A percentile compares a stretch with the other conserved stretches of the same genome.
phyloP scores from a whole-genome alignment of 148 eudicot genomes.

The Rhododendron vialii region DNA sequence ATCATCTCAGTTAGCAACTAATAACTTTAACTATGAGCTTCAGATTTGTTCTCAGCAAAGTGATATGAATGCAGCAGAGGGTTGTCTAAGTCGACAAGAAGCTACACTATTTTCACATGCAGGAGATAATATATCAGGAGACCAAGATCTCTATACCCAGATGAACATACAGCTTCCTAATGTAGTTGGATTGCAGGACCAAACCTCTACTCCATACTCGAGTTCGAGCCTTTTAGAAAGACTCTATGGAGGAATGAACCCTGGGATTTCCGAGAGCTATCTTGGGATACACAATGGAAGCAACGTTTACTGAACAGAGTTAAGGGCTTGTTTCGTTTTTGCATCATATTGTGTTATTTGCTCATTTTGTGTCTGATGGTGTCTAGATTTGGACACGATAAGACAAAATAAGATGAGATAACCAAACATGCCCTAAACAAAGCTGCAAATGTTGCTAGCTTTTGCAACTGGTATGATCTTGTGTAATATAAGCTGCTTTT shows the following conservation, averaged over 20 bases:
- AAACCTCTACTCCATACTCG: background rate
- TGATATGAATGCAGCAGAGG: constrained; percentile 1
- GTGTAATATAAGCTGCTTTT: background rate
- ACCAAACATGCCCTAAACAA: background rate
- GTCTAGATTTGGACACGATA: background rate
- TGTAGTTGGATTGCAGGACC: constrained; percentile 12
- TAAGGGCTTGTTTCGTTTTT: background rate
- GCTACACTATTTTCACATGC: background rate
- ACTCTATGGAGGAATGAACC: constrained; percentile 14
- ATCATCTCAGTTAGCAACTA: constrained; percentile 10
- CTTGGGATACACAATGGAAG: background rate
- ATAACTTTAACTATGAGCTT: constrained; percentile 11
- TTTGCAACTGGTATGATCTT: background rate
- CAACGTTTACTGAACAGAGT: background rate
- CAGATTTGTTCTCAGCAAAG: constrained; percentile 4
- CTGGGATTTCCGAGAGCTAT: constrained; percentile 1
- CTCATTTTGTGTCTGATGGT: background rate
- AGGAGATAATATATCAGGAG: background rate
- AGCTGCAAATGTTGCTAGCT: background rate
- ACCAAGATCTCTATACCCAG: constrained; percentile 5
- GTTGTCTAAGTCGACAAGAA: constrained; percentile 4
- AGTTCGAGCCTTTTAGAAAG: constrained; percentile 3
- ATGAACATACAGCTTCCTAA: constrained; percentile 6
- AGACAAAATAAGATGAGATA: background rate
- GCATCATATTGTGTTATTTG: background rate